These are phyloP conservation scores for Metarhizium rileyi DNA, from an alignment of 2,329 filamentous ascomycete species.

Conservation along the genomic window DNA sequence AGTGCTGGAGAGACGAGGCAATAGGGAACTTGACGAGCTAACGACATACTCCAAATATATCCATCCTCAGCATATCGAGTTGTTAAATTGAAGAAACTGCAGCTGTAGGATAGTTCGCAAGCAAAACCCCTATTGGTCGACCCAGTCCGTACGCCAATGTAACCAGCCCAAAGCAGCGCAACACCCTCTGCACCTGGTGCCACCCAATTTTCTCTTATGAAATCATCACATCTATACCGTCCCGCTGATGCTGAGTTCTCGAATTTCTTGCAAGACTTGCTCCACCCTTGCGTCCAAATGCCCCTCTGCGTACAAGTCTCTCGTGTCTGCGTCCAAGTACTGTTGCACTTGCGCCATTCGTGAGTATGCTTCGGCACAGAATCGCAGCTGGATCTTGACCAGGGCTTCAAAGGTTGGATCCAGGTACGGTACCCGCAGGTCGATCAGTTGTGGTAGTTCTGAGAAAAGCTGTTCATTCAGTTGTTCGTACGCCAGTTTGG, in stretches of 20 bases:
- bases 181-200: not conserved
- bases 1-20: not conserved
- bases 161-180: not conserved
- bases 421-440: constrained; percentile 90
- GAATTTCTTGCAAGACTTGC: constrained; percentile 92
- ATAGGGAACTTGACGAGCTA: not conserved
- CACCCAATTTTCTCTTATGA: not conserved
- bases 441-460: constrained; percentile 91
- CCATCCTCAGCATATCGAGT: not conserved
- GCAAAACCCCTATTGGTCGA: not conserved
- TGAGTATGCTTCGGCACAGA: constrained; percentile 95
- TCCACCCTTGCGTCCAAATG: constrained; percentile 88
- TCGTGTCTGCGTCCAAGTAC: constrained; percentile 88
- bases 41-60: not conserved
- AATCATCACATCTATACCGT: constrained; percentile 38
- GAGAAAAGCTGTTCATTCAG: constrained; percentile 91
- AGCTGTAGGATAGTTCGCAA: not conserved
- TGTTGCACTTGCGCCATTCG: constrained; percentile 99
- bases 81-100: not conserved
- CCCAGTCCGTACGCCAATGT: constrained; percentile 2
- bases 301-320: constrained; percentile 91
- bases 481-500: constrained; percentile 87
- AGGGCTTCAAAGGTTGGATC: constrained; percentile 96
- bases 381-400: constrained; percentile 95
- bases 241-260: constrained; percentile 85